Percentiles rank a stretch among this genome's conserved stretches.
These are phyloP conservation scores for Lactarius tabidus DNA, from an alignment of 768 basidiomycete genomes.

Conservation along the genomic window DNA sequence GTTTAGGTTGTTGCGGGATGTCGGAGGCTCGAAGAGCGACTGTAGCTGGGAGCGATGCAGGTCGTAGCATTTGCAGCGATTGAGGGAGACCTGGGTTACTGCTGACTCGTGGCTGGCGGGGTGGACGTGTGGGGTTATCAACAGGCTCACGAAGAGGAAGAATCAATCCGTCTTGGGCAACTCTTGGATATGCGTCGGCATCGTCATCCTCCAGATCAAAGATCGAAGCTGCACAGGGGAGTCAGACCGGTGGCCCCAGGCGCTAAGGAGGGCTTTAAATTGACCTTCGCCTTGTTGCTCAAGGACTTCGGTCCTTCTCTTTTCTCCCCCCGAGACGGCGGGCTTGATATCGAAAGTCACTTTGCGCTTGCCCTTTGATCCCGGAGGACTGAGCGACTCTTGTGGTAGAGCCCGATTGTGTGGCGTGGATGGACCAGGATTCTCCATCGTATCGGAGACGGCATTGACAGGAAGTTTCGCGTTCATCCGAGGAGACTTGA, in stretches of 20 bases:
- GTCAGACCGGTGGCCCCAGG: conserved; percentile 10
- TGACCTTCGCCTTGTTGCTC: conserved; percentile 37
- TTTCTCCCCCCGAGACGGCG: conserved; percentile 40
- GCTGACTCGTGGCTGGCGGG: conserved; percentile 29
- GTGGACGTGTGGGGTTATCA: conserved; percentile 29
- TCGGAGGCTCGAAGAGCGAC: conserved; percentile 46
- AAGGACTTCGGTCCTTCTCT: conserved; percentile 27
- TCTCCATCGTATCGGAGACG: neutral
- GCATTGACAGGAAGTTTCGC: conserved; percentile 22
- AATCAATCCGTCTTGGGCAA: conserved; percentile 31
- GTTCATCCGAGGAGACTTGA: conserved; percentile 7
- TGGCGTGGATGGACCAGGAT: conserved; percentile 13
- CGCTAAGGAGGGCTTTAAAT: conserved; percentile 6
- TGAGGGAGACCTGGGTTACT: conserved; percentile 44
- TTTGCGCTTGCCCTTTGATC: conserved; percentile 54
- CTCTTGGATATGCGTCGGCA: conserved; percentile 32
- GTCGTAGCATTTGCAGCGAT: conserved; percentile 59
- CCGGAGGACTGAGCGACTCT: conserved; percentile 18
- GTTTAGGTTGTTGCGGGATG: conserved; percentile 15
- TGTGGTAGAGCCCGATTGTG: conserved; percentile 7
- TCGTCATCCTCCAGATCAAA: conserved; percentile 65
- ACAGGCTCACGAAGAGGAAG: conserved; percentile 36
- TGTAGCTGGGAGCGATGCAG: conserved; percentile 63
- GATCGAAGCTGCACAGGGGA: conserved; percentile 49
- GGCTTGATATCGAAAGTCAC: conserved; percentile 72